Base-by-base conservation (phyloP, 352 stramenopile species). In the Globisporangium alternatum region DNA sequence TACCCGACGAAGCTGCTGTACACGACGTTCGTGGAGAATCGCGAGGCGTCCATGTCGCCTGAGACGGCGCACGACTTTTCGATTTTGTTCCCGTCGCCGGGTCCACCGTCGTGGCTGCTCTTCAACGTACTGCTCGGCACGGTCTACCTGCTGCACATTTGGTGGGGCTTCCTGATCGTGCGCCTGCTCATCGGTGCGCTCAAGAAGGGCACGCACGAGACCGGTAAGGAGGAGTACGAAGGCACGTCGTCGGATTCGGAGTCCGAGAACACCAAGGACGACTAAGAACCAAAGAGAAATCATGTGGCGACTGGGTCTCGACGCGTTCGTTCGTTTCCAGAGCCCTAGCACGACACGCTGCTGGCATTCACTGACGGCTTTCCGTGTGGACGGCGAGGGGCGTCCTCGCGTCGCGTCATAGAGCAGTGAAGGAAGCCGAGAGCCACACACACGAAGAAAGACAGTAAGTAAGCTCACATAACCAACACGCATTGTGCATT, bases 191-290 rank as follows among this genome's bases (percentile, higher is more conserved):
- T 85, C 15, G 83, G 84, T 13, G 72, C 89, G n/a, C 37, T 95
- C 53, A 88, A 65, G 35, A 91, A 93, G 68, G 86, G 86, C 10
- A 68, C 82, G 1, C 85, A 96, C 64, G 78, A 92, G 63, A 78
- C 79, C 1, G 86, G 81, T 51, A 93, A 95, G 68, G 81, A 95
- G 15, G 80, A 96, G 64, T 94, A 95, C 71, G 88, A 95, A 84
- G 72, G 87, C 66, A 83, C 80, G 60, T 94, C 86, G 41, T 86
- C 78, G 1, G 85, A 93, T 65, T 89, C 80, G 28, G 87, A 96
- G 39, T 86, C 81, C 45, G 87, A 89, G 48, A 69, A 77, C 21
- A 43, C 48, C 56, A 85, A 88, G 47, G 75, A 89, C 25, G 77
- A 91, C 44, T 88, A 80, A 65, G 33, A 39, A 39, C 33, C 33